Conservation (phyloP, 768 basidiomycete genomes). For the Hemileccinum impolitum region DNA sequence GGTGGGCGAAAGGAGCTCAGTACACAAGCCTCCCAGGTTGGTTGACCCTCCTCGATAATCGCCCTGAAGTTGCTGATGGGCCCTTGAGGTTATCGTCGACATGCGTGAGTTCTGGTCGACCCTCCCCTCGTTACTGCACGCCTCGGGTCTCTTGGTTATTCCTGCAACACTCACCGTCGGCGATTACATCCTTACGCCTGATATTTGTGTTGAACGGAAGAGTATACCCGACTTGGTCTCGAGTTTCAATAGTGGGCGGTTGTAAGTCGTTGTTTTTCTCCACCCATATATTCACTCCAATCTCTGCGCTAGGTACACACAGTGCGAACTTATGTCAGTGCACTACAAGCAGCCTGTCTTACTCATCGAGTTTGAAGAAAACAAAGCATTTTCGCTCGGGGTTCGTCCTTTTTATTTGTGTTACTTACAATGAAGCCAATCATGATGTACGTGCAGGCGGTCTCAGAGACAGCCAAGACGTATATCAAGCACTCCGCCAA, state of each 20-base stretch:
- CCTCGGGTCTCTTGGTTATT: constrained; percentile 71
- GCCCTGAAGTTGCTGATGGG: not conserved
- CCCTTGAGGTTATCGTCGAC: constrained; percentile 82
- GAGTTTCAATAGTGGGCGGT: constrained; percentile 88
- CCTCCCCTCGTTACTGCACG: constrained; percentile 86
- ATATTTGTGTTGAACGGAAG: constrained; percentile 95
- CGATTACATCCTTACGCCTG: constrained; percentile 93
- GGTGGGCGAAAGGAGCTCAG: constrained; percentile 74
- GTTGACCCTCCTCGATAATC: not conserved
- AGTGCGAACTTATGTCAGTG: constrained; percentile 95
- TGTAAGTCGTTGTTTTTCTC: constrained; percentile 57
- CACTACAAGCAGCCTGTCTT: constrained; percentile 94
- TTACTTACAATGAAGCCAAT: not conserved
- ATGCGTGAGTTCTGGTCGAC: constrained; percentile 96
- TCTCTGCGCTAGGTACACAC: constrained; percentile 67
- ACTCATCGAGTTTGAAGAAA: constrained; percentile 96
- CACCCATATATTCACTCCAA: not conserved
- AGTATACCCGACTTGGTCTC: constrained; percentile 89
- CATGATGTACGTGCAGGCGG: constrained; percentile 38
- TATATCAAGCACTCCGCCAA: constrained; percentile 60
- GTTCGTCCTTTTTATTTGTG: constrained; percentile 37
- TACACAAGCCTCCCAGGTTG: constrained; percentile 62
- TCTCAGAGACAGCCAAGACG: constrained; percentile 58
- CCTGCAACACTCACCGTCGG: constrained; percentile 93
- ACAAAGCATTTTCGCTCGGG: constrained; percentile 90